A percentile compares a stretch with the other conserved stretches of the same genome.
Conservation (phyloP, 2,329 filamentous ascomycete genomes). For the Aspergillus viridinutans region DNA sequence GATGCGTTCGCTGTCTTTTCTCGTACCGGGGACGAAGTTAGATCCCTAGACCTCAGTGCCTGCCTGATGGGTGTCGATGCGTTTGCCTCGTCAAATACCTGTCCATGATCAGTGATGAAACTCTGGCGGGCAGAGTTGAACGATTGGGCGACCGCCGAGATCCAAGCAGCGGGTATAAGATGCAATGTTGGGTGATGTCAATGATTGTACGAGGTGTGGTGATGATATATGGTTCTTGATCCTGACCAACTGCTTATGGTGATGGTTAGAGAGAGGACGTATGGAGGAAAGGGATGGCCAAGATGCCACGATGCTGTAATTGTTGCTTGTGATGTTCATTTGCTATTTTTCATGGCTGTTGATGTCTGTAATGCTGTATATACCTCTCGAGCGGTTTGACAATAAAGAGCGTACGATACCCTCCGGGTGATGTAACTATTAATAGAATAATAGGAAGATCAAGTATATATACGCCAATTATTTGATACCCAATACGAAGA, state of each 20-base stretch:
- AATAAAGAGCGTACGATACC: slow-evolving; percentile 39
- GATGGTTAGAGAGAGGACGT: not conserved
- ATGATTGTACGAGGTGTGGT: not conserved
- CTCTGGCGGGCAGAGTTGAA: not conserved
- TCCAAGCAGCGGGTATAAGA: not conserved
- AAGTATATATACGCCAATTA: not conserved
- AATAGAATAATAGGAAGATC: not conserved
- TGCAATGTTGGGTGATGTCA: not conserved
- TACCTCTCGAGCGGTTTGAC: slow-evolving; percentile 33
- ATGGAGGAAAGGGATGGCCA: not conserved
- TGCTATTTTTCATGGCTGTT: slow-evolving; percentile 18
- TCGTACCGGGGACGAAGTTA: not conserved
- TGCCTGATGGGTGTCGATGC: not conserved
- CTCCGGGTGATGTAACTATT: slow-evolving; percentile 2
- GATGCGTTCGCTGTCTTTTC: slow-evolving; percentile 3
- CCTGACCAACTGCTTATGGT: not conserved
- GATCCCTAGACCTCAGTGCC: not conserved
- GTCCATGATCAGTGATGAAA: not conserved
- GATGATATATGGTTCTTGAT: not conserved
- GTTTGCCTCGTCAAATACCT: not conserved
- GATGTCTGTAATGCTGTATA: slow-evolving; percentile 34
- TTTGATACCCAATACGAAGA: not conserved
- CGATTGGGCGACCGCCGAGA: not conserved
- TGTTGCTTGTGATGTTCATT: slow-evolving; percentile 11
- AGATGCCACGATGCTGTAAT: slow-evolving; percentile 10